Evolutionary conservation across 495 filamentous ascomycete species (phyloP), one percentile per base, ranked within the genome.

Genomic region (Mycothermus thermophilus): DNA sequence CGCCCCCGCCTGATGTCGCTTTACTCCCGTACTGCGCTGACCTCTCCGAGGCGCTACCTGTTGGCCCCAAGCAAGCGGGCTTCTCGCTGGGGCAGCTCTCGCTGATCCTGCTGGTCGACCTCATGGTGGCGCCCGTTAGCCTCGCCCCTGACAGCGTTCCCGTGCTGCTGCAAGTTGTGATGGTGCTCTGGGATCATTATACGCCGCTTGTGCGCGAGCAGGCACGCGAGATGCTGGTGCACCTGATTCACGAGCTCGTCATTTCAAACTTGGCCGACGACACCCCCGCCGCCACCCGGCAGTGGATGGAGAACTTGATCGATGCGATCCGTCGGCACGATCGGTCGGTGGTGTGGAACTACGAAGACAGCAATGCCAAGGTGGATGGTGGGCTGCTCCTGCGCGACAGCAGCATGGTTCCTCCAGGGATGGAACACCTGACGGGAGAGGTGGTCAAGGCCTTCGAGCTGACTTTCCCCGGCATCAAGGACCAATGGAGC

Each of bases 141-240:
- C 67, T 94, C 13, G 62, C 72, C 15, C 54, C 72, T 8, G 80
- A 90, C 11, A 80, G 83, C 41, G 69, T 95, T 5, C 80, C 87
- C 22, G 69, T 90, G 14, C 59, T 97, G 31, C 60, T 97, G 8
- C 90, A 97, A 59, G 83, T 92, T 11, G 76, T 94, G 11, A 78
- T 90, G 22, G 83, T 94, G 2, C 70, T 95, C 9, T 97, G 90
- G 90, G 90, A 97, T 51, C 84, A 94, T 37, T 92, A 96, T 47
- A 92, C 79, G 2, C 71, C 83, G n/a, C 72, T 94, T 9, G 88
- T 97, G 1, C 90, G 94, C 47, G 90, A 96, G 40, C 86, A 96
- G 54, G 86, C 90, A 26, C 76, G 87, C 28, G 90, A 97, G 48
- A 93, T 97, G 90, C 70, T 96, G 11, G 86, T 97, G 21, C 90